Percentiles rank a stretch among this genome's conserved stretches.
Conservation (phyloP, 768 basidiomycete species). For the Cubamyces lactineus region DNA sequence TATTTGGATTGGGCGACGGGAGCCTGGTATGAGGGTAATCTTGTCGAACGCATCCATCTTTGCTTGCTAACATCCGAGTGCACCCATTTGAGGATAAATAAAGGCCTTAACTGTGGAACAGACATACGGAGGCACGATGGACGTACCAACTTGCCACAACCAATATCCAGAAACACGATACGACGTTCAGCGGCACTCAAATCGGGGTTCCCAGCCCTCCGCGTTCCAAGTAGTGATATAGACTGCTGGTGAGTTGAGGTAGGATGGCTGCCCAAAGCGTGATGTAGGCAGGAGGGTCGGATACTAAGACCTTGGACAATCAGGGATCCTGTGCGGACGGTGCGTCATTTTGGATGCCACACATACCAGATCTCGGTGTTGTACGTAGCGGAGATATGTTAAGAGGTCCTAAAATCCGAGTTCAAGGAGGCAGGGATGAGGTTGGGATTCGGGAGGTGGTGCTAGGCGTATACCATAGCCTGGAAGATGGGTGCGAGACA, state of each 20-base stretch:
- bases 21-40: conserved; percentile 20
- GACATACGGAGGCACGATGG: neutral
- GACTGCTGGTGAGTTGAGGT: too few relatives aligned
- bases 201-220: too few relatives aligned
- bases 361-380: neutral
- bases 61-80: neutral
- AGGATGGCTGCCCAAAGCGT: too few relatives aligned
- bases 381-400: neutral
- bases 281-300: too few relatives aligned
- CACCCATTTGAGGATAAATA: neutral
- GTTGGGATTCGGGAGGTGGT: neutral
- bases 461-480: conserved; percentile 3
- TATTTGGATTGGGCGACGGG: conserved; percentile 20
- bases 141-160: conserved; percentile 13
- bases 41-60: conserved; percentile 23
- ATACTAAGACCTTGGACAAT: neutral
- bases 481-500: conserved; percentile 11
- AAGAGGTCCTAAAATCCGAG: neutral
- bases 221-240: too few relatives aligned
- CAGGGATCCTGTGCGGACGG: neutral
- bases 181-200: neutral
- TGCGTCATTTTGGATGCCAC: neutral
- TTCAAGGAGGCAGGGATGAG: neutral
- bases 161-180: neutral
- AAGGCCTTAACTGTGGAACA: neutral